Conservation (phyloP, 352 stramenopile species). For the Pythium phragmiticola region DNA sequence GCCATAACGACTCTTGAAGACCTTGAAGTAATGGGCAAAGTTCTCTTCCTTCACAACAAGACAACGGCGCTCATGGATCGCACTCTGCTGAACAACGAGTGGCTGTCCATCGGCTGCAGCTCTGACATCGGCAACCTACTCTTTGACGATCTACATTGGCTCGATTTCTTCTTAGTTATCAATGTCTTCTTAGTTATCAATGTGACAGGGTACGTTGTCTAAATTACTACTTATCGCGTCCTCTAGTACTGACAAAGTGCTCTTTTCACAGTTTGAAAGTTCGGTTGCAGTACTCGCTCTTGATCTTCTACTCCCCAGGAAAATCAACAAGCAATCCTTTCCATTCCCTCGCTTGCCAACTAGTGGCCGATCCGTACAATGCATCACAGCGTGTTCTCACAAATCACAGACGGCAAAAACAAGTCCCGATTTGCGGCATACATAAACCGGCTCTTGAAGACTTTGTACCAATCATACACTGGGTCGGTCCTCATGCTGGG, state of each 20-base stretch:
- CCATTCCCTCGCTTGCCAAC: background rate
- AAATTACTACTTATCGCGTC: too few species aligned
- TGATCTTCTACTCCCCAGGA: slow-evolving; percentile 4
- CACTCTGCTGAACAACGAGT: slow-evolving; percentile 6
- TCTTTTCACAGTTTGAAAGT: slow-evolving; percentile 4
- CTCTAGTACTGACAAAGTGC: too few species aligned
- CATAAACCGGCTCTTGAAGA: background rate
- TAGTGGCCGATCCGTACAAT: slow-evolving; percentile 1
- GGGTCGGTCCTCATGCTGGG: background rate
- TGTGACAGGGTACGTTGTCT: background rate
- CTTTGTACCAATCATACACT: background rate
- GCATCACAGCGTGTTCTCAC: slow-evolving; percentile 6
- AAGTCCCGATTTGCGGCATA: slow-evolving; percentile 4
- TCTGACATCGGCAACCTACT: slow-evolving; percentile 5
- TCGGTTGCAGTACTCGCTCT: background rate
- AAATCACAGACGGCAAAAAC: slow-evolving; percentile 5
- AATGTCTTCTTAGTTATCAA: background rate
- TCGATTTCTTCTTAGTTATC: too few species aligned
- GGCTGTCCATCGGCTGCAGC: background rate
- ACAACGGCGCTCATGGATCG: slow-evolving; percentile 1
- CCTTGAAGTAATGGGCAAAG: slow-evolving; percentile 1
- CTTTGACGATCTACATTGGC: slow-evolving; percentile 4
- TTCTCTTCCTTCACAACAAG: slow-evolving; percentile 1
- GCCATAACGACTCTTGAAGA: background rate
- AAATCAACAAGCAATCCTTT: slow-evolving; percentile 7